Evolutionary conservation across 495 filamentous ascomycete genomes (phyloP).

Genomic region (Margaritispora aquatica): DNA sequence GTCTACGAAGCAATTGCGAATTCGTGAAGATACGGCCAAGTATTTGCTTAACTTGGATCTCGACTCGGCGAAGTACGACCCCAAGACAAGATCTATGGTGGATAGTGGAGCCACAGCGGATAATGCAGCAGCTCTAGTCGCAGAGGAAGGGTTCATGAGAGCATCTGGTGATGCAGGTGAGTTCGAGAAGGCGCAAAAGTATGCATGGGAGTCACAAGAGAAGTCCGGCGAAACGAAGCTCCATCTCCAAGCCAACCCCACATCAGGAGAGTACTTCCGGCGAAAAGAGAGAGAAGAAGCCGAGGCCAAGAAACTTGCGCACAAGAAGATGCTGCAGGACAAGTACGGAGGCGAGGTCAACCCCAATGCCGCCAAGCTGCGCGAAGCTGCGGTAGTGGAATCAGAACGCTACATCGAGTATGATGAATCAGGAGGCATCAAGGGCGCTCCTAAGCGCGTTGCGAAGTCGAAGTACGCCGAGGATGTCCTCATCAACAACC

Average conservation of each 20-base stretch:
- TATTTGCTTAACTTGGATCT: slow-evolving; percentile 92
- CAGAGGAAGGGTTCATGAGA: slow-evolving; percentile 89
- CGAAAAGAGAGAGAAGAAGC: slow-evolving; percentile 70
- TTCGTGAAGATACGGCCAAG: slow-evolving; percentile 97
- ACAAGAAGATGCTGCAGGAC: slow-evolving; percentile 66
- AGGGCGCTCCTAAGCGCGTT: slow-evolving; percentile 69
- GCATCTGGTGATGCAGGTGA: slow-evolving; percentile 91
- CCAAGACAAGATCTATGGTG: slow-evolving; percentile 92
- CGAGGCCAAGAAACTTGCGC: slow-evolving; percentile 58
- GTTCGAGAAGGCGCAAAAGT: slow-evolving; percentile 81
- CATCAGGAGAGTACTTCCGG: slow-evolving; percentile 76
- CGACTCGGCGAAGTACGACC: slow-evolving; percentile 96
- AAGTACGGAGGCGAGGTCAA: slow-evolving; percentile 79
- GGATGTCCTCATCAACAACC: slow-evolving; percentile 83
- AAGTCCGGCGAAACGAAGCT: slow-evolving; percentile 61
- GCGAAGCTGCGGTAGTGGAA: slow-evolving; percentile 63
- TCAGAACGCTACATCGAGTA: slow-evolving; percentile 93
- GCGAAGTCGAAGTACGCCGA: slow-evolving; percentile 87
- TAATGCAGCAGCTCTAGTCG: slow-evolving; percentile 79
- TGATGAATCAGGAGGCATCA: slow-evolving; percentile 81
- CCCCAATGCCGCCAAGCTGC: slow-evolving; percentile 53
- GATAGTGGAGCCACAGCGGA: slow-evolving; percentile 80
- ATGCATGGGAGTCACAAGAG: slow-evolving; percentile 96
- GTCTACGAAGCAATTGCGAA: slow-evolving; percentile 80
- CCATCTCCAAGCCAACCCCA: slow-evolving; percentile 95